Evolutionary conservation across 1,284 basidiomycete genomes (phyloP).

Genomic region (Ceratobasidium sp.): DNA sequence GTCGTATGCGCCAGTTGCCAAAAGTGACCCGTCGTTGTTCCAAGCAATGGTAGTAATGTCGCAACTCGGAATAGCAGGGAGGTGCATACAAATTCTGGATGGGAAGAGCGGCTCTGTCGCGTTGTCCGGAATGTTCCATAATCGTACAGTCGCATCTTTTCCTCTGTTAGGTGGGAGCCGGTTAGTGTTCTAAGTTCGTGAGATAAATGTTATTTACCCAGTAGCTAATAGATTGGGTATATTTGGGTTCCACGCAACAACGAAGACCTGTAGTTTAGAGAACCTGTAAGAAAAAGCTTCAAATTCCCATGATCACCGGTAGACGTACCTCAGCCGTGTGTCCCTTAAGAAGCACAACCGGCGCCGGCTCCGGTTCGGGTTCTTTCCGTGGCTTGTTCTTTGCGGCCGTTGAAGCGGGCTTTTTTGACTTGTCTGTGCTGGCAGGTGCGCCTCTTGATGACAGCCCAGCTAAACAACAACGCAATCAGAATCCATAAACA

Average conservation of each 20-base stretch:
- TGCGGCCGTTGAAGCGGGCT: not conserved
- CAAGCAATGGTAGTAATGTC: slow-evolving; percentile 80
- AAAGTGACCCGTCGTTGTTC: slow-evolving; percentile 73
- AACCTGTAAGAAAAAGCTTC: not conserved
- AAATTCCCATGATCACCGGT: not conserved
- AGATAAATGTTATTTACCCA: slow-evolving; percentile 62
- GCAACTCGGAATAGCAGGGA: slow-evolving; percentile 59
- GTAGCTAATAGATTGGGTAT: slow-evolving; percentile 72
- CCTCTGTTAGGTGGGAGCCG: slow-evolving; percentile 58
- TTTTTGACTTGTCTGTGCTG: slow-evolving; percentile 8
- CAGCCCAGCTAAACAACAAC: not conserved
- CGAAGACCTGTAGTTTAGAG: slow-evolving; percentile 71
- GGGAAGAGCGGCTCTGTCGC: slow-evolving; percentile 51
- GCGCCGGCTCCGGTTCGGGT: slow-evolving; percentile 16
- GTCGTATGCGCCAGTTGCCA: slow-evolving; percentile 81
- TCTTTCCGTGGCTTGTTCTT: slow-evolving; percentile 12
- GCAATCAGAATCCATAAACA: slow-evolving; percentile 5
- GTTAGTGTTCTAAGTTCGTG: not conserved
- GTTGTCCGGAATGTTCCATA: slow-evolving; percentile 73
- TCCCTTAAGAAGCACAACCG: slow-evolving; percentile 43
- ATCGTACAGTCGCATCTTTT: slow-evolving; percentile 76
- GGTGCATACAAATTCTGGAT: slow-evolving; percentile 63
- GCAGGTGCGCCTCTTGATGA: not conserved
- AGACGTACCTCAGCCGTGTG: slow-evolving; percentile 42
- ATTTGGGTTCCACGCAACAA: slow-evolving; percentile 80